These are phyloP conservation scores for Serendipita indica DNA, from an alignment of 768 basidiomycete genomes.

Conservation along the genomic window DNA sequence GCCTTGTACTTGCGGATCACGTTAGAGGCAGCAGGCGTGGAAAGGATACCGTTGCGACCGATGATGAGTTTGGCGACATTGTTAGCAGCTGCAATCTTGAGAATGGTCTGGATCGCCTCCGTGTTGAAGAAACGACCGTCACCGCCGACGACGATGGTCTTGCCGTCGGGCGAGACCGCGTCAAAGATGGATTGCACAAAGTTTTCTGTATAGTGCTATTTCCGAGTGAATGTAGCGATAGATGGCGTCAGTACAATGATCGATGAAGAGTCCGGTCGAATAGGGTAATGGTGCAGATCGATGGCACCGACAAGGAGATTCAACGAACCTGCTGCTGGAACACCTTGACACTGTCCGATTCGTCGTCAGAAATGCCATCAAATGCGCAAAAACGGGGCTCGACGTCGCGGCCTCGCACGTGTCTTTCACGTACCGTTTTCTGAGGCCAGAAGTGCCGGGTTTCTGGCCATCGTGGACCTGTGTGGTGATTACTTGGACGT, in stretches of 20 bases:
- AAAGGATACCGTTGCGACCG: slow-evolving; percentile 81
- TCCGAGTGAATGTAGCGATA: slow-evolving; percentile 19
- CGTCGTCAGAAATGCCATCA: slow-evolving; percentile 14
- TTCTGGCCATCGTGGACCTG: slow-evolving; percentile 89
- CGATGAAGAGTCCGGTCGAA: not conserved
- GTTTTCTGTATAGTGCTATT: slow-evolving; percentile 97
- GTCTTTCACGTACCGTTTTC: slow-evolving; percentile 57
- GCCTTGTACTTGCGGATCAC: slow-evolving; percentile 94
- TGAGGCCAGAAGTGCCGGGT: slow-evolving; percentile 93
- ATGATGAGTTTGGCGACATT: slow-evolving; percentile 85
- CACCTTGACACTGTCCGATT: slow-evolving; percentile 68
- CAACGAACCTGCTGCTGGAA: slow-evolving; percentile 82
- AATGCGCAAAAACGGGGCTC: slow-evolving; percentile 16
- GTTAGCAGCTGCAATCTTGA: slow-evolving; percentile 89
- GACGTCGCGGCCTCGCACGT: slow-evolving; percentile 1
- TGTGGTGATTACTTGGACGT: slow-evolving; percentile 56
- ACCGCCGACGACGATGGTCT: slow-evolving; percentile 88
- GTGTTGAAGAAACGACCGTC: slow-evolving; percentile 89
- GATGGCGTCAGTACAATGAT: slow-evolving; percentile 11
- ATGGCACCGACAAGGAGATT: not conserved
- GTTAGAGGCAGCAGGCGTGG: slow-evolving; percentile 94
- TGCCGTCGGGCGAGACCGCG: slow-evolving; percentile 65
- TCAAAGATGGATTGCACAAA: slow-evolving; percentile 90
- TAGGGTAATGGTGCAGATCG: not conserved
- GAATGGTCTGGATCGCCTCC: slow-evolving; percentile 78